phyloP scores from a whole-genome alignment of 1,284 basidiomycete genomes.

The Leccinum subatratum region DNA sequence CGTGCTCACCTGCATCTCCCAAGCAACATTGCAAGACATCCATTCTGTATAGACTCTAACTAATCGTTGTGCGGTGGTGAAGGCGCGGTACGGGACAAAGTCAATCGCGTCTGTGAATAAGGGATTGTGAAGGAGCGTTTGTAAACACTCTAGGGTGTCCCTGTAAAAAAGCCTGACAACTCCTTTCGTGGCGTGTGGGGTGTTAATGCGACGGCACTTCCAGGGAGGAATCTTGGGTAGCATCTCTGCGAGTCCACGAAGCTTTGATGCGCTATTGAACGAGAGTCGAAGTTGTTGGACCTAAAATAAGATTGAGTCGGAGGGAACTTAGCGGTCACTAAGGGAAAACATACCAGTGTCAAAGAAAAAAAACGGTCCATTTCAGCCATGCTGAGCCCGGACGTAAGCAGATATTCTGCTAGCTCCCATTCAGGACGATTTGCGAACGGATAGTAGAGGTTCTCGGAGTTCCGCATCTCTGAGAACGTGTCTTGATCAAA shows the following conservation, averaged over 20 bases:
- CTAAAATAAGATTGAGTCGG: not conserved
- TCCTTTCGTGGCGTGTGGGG: not conserved
- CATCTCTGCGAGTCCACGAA: not conserved
- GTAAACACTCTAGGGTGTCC: constrained; percentile 1
- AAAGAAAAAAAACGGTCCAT: not conserved
- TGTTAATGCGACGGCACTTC: constrained; percentile 1
- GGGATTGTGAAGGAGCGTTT: not conserved
- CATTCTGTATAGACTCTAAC: not conserved
- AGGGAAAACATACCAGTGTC: not conserved
- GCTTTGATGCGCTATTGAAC: not conserved
- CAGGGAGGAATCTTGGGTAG: not conserved
- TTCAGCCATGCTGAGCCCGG: not conserved
- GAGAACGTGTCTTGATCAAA: not conserved
- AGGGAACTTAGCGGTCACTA: not conserved
- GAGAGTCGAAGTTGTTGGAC: not conserved
- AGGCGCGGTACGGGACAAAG: not conserved
- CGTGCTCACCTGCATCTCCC: constrained; percentile 8
- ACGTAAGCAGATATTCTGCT: not conserved
- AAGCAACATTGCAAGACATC: not conserved
- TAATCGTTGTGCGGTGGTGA: not conserved
- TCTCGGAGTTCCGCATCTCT: not conserved
- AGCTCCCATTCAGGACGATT: not conserved
- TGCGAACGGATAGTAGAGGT: not conserved
- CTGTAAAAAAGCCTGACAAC: not conserved
- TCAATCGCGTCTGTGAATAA: not conserved